Conservation (phyloP, 148 eudicot species). For the Vaccinium macrocarpon region DNA sequence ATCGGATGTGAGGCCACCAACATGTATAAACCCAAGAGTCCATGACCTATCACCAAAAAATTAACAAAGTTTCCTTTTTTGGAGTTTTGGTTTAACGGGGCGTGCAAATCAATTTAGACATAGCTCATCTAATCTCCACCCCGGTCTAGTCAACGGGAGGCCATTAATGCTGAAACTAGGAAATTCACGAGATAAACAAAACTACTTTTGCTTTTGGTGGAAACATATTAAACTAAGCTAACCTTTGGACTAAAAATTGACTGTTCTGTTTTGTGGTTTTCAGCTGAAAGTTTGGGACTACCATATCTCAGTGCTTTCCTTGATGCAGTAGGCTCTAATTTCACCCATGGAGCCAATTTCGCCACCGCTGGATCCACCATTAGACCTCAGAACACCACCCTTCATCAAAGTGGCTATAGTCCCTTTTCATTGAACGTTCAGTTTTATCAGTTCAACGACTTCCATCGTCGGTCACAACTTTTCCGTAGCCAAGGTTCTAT, state of each 20-base stretch:
- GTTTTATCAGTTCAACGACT: constrained; percentile 56
- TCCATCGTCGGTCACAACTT: constrained; percentile 65
- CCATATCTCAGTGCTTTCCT: constrained; percentile 67
- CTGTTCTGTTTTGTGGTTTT: not conserved
- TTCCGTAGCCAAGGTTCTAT: constrained; percentile 60
- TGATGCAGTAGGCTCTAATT: constrained; percentile 85
- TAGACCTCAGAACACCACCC: constrained; percentile 75
- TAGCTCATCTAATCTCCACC: not conserved
- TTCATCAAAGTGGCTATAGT: constrained; percentile 67
- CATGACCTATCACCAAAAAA: not conserved
- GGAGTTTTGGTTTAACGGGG: not conserved
- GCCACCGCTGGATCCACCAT: constrained; percentile 90
- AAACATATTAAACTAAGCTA: not conserved
- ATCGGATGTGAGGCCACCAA: not conserved
- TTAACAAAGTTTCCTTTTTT: not conserved
- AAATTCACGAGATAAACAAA: not conserved
- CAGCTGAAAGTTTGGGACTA: constrained; percentile 69
- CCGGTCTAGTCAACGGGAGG: not conserved
- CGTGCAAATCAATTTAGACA: not conserved
- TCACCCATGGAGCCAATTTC: constrained; percentile 87
- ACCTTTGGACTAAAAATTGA: not conserved
- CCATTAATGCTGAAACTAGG: not conserved
- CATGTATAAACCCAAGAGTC: too few species aligned
- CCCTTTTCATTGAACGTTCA: constrained; percentile 81
- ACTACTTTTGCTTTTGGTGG: not conserved